Evolutionary conservation across 73 alveolate genomes (phyloP), one percentile per base, ranked within the genome.

Genomic region (Durusdinium trenchii): DNA sequence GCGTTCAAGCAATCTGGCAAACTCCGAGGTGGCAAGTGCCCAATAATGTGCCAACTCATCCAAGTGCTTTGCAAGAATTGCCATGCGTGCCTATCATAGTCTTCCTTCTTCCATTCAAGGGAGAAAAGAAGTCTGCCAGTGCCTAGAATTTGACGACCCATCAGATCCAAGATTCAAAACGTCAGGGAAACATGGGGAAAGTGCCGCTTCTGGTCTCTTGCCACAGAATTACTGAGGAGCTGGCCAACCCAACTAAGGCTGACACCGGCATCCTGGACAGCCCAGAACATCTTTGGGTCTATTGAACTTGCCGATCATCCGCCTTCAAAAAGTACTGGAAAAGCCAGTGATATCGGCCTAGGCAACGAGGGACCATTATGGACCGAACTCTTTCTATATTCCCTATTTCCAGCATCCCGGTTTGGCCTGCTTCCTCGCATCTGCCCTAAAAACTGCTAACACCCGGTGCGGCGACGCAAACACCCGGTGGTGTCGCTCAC

Each of bases 231-330:
- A 64, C 71, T 81, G n/a, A 81, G 91, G 23, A 67, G 71, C 71
- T 16, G 91, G n/a, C 91, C 95, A 32, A 87, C 95, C 95, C 95
- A 87, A 47, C 95, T 87, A 36, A 87, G 95, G 95, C 79, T 87
- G 48, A 87, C 84, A 40, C 95, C 95, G 5, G 95, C 95, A 42
- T 87, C 95, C 67, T 87, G 54, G 51, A 32, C 76, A 50, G n/a
- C 36, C 51, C 51, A 30, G 40, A 48, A 32, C n/a, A n/a, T n/a
- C n/a, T n/a, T n/a, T n/a, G n/a, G n/a, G n/a, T n/a, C n/a, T n/a
- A n/a, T n/a, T 9, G 52, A 36, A 51, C 84, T 60, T 60, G 73
- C n/a, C 52, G 52, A 7, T 48, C 51, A 1, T 23, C n/a, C 28
- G 91, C 91, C 91, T 81, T 81, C 91, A 81, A 30, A 67, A 81